Evolutionary conservation across 2,329 filamentous ascomycete genomes (phyloP).

Genomic region (Sclerotinia minor): DNA sequence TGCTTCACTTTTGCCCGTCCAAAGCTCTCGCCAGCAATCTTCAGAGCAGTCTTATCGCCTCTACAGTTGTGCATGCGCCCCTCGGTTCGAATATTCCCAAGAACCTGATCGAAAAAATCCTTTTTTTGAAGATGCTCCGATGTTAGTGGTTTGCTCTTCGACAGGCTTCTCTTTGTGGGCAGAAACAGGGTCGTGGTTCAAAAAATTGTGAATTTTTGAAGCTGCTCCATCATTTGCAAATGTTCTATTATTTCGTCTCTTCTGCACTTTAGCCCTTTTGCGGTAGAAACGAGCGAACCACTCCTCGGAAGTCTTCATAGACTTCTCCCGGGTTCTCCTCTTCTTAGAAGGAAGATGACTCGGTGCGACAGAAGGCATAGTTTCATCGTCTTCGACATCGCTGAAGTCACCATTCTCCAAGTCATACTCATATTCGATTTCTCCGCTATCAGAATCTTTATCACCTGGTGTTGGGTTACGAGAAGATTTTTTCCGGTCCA

Average conservation of each 20-base stretch:
- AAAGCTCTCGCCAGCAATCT: conserved; percentile 15
- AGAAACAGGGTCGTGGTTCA: conserved; percentile 6
- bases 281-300: conserved; percentile 12
- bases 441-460: neutral
- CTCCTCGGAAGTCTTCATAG: conserved; percentile 5
- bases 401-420: neutral
- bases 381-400: neutral
- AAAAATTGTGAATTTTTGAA: conserved; percentile 3
- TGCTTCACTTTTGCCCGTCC: neutral
- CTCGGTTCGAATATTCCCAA: conserved; percentile 7
- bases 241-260: neutral
- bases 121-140: conserved; percentile 6
- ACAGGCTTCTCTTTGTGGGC: neutral
- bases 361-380: neutral
- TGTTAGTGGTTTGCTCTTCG: neutral
- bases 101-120: neutral
- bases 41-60: conserved; percentile 16
- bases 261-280: neutral
- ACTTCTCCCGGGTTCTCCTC: neutral
- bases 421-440: neutral
- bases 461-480: neutral
- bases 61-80: neutral
- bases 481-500: neutral
- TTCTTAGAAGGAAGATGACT: neutral
- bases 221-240: conserved; percentile 12